Evolutionary conservation across 306 rosid species (phyloP).

Genomic region (Gillenia trifoliata): DNA sequence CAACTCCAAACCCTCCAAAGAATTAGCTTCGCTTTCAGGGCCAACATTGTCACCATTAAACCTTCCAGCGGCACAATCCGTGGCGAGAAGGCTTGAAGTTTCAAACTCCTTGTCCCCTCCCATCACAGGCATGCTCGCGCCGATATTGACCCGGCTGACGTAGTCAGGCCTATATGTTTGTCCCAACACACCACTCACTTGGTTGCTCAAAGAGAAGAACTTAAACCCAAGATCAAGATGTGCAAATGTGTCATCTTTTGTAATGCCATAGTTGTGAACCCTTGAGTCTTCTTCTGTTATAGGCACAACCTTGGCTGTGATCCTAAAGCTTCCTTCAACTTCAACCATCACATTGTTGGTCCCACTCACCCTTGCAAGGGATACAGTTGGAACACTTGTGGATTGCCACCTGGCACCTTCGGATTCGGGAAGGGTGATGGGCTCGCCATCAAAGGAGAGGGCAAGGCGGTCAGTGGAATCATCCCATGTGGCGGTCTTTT

Average conservation of each 20-base stretch:
- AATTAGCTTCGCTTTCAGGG: not conserved
- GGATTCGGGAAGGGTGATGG: constrained; percentile 22
- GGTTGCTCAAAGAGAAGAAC: constrained; percentile 37
- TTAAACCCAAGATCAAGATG: constrained; percentile 65
- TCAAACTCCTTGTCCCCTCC: constrained; percentile 43
- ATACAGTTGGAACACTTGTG: constrained; percentile 1
- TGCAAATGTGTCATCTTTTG: constrained; percentile 47
- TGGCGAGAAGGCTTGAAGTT: constrained; percentile 38
- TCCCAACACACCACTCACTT: constrained; percentile 57
- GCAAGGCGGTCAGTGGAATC: constrained; percentile 38
- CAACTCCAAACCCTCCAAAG: constrained; percentile 17
- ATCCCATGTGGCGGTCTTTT: constrained; percentile 43
- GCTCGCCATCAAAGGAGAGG: constrained; percentile 31
- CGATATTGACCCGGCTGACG: constrained; percentile 35
- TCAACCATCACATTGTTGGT: constrained; percentile 41
- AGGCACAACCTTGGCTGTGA: constrained; percentile 54
- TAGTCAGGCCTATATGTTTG: constrained; percentile 53
- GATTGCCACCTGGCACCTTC: constrained; percentile 43
- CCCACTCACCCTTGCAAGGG: constrained; percentile 9
- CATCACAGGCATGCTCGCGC: constrained; percentile 54
- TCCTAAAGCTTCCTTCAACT: constrained; percentile 36
- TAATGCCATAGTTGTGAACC: constrained; percentile 52
- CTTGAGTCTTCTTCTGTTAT: constrained; percentile 56
- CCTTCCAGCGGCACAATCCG: constrained; percentile 49
- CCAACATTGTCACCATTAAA: constrained; percentile 15